phyloP scores from a whole-genome alignment of 2,329 filamentous ascomycete genomes.

The Myriosclerotinia scirpicola region DNA sequence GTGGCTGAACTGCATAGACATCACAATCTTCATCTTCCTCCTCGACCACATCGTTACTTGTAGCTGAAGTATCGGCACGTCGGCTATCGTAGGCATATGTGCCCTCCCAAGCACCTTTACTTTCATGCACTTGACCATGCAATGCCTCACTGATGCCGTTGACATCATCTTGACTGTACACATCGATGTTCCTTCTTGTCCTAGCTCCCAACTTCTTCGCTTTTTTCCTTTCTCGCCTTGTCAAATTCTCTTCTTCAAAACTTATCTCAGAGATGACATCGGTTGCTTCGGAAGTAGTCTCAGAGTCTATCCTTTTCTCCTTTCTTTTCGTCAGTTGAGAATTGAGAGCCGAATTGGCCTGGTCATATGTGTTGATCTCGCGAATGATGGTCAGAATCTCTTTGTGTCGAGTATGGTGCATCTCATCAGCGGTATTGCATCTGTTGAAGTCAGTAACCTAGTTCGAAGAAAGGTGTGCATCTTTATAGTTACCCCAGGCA shows the following conservation, averaged over 20 bases:
- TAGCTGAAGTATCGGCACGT: not conserved
- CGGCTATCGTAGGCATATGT: conserved; percentile 32
- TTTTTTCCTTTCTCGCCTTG: conserved; percentile 35
- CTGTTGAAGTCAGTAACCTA: conserved; percentile 29
- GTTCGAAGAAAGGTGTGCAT: not conserved
- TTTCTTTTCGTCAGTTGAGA: conserved; percentile 18
- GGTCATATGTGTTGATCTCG: conserved; percentile 34
- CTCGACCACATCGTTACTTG: not conserved
- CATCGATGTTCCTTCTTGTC: conserved; percentile 26
- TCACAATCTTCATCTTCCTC: conserved; percentile 12
- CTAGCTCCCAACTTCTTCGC: conserved; percentile 31
- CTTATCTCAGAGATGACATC: conserved; percentile 32
- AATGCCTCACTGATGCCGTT: conserved; percentile 39
- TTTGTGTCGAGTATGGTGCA: conserved; percentile 39
- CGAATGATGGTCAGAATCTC: conserved; percentile 37
- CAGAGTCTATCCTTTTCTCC: not conserved
- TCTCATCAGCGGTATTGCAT: conserved; percentile 39
- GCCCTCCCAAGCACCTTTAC: conserved; percentile 37
- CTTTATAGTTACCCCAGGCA: conserved; percentile 36
- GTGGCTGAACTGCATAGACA: conserved; percentile 16
- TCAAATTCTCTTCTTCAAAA: conserved; percentile 25
- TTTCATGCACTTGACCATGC: conserved; percentile 35
- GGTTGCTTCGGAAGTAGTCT: conserved; percentile 22
- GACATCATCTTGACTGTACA: conserved; percentile 34
- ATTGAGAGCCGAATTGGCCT: conserved; percentile 1